Percentiles rank a stretch among this genome's conserved stretches.
phyloP scores from a whole-genome alignment of 371 early-diverging fungal species.

The Parasitella parasitica region DNA sequence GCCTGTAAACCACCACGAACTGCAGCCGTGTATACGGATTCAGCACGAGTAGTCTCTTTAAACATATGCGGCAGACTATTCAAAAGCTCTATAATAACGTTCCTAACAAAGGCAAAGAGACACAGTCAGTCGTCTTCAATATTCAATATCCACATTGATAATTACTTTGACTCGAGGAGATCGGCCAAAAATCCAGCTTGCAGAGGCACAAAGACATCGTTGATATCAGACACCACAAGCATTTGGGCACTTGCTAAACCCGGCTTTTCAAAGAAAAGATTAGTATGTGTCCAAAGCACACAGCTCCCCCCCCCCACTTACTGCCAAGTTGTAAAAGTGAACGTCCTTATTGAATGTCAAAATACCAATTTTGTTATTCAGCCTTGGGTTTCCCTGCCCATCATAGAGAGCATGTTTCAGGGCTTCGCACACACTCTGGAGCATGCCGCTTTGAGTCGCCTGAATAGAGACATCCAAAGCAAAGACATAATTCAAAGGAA shows the following conservation, averaged over 20 bases:
- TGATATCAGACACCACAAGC: slow-evolving; percentile 93
- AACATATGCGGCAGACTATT: slow-evolving; percentile 85
- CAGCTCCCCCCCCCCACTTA: slow-evolving; percentile 26
- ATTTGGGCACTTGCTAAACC: slow-evolving; percentile 87
- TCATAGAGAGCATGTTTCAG: slow-evolving; percentile 75
- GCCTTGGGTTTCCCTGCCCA: slow-evolving; percentile 21
- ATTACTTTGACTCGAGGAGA: slow-evolving; percentile 69
- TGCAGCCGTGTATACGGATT: slow-evolving; percentile 87
- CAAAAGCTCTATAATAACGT: slow-evolving; percentile 82
- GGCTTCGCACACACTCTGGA: slow-evolving; percentile 68
- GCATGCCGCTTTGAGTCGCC: slow-evolving; percentile 83
- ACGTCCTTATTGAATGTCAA: slow-evolving; percentile 89
- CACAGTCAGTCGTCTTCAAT: no score
- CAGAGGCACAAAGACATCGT: slow-evolving; percentile 93
- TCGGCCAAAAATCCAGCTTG: slow-evolving; percentile 91
- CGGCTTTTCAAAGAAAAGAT: slow-evolving; percentile 42
- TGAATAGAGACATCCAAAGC: slow-evolving; percentile 93
- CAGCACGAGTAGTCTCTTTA: slow-evolving; percentile 71
- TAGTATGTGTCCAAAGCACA: no score
- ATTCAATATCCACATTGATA: background rate
- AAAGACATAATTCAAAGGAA: slow-evolving; percentile 83
- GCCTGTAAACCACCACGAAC: slow-evolving; percentile 79
- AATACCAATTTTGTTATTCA: slow-evolving; percentile 71
- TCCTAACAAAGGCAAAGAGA: slow-evolving; percentile 44
- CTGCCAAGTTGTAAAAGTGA: slow-evolving; percentile 92